Base-by-base conservation (phyloP, 331 rosid genomes). In the Prunus yedoensis region DNA sequence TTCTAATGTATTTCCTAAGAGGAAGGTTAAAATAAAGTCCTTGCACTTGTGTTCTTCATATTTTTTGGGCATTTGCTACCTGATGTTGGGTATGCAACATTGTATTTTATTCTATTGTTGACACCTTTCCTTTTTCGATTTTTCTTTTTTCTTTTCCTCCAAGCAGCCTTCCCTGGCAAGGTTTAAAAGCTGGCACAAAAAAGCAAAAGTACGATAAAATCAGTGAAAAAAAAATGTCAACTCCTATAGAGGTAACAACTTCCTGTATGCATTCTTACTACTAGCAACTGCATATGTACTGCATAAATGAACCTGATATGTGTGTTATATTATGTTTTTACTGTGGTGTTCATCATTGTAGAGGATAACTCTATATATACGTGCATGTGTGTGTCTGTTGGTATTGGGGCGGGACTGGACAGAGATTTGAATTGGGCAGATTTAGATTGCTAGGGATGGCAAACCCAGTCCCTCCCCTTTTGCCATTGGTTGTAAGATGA, bases 91-190 rank as follows among this genome's bases (percentile, higher is more conserved):
- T 75, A 63, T 70, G 35, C 70, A 30, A 75, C 75, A 66, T 71
- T 58, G 25, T 82, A 70, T 74, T 74, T 47, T 68, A 61, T 59
- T 46, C 74, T 17, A 50, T 30, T 66, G 66, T 76, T 81, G 62
- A 71, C 65, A 71, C 23, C 80, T 23, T 12, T 54, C 73, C 64
- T 70, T 73, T 58, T 78, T 58, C 17, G 18, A 68, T 28, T 65
- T 78, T 32, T 32, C 38, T 32, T 66, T 77, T 50, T 62, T 35
- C 68, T 17, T 32, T 1, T n/a, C 10, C 6, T 16, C 30, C 17
- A 74, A 54, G 76, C 83, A 92, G 97, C 85, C 97, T 92, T 86
- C 97, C 97, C 35, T 92, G 97, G 97, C 97, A 92, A 74, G 97
- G 97, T 74, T 77, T 92, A 70, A 92, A 78, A 84, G 97, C 97